These are phyloP conservation scores for Clitocybe nebularis DNA, from an alignment of 1,284 basidiomycete species.

Conservation along the genomic window DNA sequence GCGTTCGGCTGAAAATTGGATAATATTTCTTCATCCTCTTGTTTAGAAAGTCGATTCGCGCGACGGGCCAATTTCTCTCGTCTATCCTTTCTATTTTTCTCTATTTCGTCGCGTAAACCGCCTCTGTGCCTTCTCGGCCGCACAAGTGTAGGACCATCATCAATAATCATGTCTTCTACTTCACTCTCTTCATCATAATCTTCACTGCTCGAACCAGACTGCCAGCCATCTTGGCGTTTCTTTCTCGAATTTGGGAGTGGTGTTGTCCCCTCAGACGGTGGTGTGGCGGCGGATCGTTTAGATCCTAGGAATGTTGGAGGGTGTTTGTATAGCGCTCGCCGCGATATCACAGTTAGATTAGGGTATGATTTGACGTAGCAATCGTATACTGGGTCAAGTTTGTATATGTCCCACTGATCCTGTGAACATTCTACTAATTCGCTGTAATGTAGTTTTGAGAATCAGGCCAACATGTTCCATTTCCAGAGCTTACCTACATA, in stretches of 20 bases:
- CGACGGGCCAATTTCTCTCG: slow-evolving; percentile 30
- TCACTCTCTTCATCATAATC: slow-evolving; percentile 49
- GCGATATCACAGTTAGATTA: slow-evolving; percentile 36
- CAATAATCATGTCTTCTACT: slow-evolving; percentile 53
- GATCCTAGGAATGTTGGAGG: slow-evolving; percentile 11
- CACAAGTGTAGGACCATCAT: slow-evolving; percentile 27
- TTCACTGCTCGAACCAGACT: slow-evolving; percentile 20
- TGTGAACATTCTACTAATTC: slow-evolving; percentile 50
- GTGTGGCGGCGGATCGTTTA: slow-evolving; percentile 19
- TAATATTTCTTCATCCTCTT: slow-evolving; percentile 13
- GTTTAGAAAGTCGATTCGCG: slow-evolving; percentile 21
- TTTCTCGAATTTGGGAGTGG: slow-evolving; percentile 24
- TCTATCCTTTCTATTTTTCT: slow-evolving; percentile 30
- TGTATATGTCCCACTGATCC: slow-evolving; percentile 82
- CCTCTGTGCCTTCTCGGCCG: slow-evolving; percentile 21
- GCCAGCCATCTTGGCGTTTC: slow-evolving; percentile 16
- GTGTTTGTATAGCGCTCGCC: slow-evolving; percentile 14
- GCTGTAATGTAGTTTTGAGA: slow-evolving; percentile 27
- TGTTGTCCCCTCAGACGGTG: slow-evolving; percentile 13
- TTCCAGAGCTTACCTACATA: slow-evolving; percentile 66
- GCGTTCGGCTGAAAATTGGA: slow-evolving; percentile 14
- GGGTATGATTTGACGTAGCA: slow-evolving; percentile 52
- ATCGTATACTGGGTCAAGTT: slow-evolving; percentile 65
- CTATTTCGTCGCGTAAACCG: slow-evolving; percentile 24
- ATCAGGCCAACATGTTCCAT: slow-evolving; percentile 4